Percentiles rank a stretch among this genome's conserved stretches.
These are phyloP conservation scores for Claviceps sp. DNA, from an alignment of 2,329 filamentous ascomycete genomes.

Conservation along the genomic window DNA sequence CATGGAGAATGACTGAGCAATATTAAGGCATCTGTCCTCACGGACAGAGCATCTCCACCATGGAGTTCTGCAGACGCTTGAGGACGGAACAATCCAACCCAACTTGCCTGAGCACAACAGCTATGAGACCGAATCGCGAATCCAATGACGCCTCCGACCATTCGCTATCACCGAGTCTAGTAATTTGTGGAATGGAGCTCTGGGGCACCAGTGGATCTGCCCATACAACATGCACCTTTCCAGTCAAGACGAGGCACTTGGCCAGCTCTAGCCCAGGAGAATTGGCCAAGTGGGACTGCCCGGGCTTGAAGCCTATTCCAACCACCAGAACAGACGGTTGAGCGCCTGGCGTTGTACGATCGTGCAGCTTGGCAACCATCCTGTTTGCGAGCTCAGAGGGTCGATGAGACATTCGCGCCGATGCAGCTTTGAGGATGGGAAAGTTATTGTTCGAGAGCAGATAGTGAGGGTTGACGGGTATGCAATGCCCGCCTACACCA, in stretches of 20 bases:
- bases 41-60: constrained; percentile 27
- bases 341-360: not conserved
- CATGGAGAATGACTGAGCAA: not conserved
- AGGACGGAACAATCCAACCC: constrained; percentile 28
- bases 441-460: constrained; percentile 33
- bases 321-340: constrained; percentile 27
- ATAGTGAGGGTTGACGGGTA: constrained; percentile 42
- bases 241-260: constrained; percentile 21
- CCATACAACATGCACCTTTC: constrained; percentile 28
- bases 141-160: constrained; percentile 26
- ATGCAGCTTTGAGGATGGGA: constrained; percentile 30
- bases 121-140: constrained; percentile 26
- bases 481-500: constrained; percentile 43
- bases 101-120: constrained; percentile 29
- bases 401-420: constrained; percentile 29
- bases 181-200: constrained; percentile 25
- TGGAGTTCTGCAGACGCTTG: constrained; percentile 18
- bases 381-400: constrained; percentile 26
- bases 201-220: constrained; percentile 31
- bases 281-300: constrained; percentile 32
- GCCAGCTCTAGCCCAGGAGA: constrained; percentile 32
- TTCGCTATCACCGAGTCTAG: constrained; percentile 20
- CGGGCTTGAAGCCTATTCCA: constrained; percentile 36
- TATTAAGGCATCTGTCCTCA: not conserved
- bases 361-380: constrained; percentile 18